A percentile compares a stretch with the other conserved stretches of the same genome.
Conservation (phyloP, 306 rosid species). For the Ceratonia siliqua region DNA sequence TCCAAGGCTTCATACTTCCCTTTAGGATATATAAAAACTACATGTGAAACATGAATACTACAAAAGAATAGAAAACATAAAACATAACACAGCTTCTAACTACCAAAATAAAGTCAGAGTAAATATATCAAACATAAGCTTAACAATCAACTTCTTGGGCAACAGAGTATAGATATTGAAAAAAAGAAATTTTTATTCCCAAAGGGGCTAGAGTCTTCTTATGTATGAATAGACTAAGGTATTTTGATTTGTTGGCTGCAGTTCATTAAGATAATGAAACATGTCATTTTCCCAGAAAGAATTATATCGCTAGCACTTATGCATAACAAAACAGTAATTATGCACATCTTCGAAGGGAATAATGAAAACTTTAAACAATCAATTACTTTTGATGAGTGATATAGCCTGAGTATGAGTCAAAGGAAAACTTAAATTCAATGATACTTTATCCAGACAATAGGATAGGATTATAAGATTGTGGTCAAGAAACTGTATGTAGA, state of each 20-base stretch:
- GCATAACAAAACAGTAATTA: not conserved
- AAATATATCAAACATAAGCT: too few species aligned
- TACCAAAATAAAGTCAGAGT: slow-evolving; percentile 1
- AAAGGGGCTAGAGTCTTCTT: too few species aligned
- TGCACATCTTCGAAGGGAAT: not conserved
- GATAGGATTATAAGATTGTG: slow-evolving; percentile 4
- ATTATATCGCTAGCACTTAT: not conserved
- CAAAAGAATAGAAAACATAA: slow-evolving; percentile 21
- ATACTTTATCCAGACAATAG: not conserved
- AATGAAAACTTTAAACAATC: slow-evolving; percentile 5
- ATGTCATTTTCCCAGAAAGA: not conserved
- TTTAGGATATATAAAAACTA: slow-evolving; percentile 79
- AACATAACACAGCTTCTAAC: slow-evolving; percentile 15
- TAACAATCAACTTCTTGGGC: too few species aligned
- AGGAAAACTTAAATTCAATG: slow-evolving; percentile 1
- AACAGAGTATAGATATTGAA: too few species aligned
- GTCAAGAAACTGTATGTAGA: not conserved
- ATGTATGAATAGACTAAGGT: too few species aligned
- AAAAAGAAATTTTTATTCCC: too few species aligned
- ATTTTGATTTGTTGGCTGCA: too few species aligned
- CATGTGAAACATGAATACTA: slow-evolving; percentile 18
- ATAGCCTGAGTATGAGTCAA: not conserved
- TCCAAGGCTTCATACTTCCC: slow-evolving; percentile 96
- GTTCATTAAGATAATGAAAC: not conserved
- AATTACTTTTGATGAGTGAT: not conserved